phyloP scores from a whole-genome alignment of 2,329 filamentous ascomycete species.

The Biscogniauxia sp. region DNA sequence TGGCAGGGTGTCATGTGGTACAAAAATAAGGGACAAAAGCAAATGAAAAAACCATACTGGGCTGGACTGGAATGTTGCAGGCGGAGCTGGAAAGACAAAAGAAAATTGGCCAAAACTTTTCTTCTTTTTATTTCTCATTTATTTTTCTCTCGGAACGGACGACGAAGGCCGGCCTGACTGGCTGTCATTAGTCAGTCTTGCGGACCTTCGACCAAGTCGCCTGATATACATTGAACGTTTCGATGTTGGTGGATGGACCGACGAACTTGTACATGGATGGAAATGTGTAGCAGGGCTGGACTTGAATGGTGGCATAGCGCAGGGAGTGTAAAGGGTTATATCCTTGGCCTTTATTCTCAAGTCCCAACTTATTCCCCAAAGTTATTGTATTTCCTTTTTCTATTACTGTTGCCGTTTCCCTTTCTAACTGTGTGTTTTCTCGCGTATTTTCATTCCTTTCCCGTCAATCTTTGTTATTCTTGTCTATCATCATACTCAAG shows the following conservation, averaged over 20 bases:
- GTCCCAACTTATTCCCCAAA: constrained; percentile 24
- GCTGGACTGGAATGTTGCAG: constrained; percentile 35
- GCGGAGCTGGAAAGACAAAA: constrained; percentile 43
- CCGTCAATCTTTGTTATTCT: constrained; percentile 12
- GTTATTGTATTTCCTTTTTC: constrained; percentile 27
- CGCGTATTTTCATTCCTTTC: constrained; percentile 16
- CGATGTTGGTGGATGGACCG: constrained; percentile 27
- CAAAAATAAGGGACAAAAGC: constrained; percentile 10
- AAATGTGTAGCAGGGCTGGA: constrained; percentile 30
- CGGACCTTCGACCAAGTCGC: constrained; percentile 27
- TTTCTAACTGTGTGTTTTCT: constrained; percentile 17
- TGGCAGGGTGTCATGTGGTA: constrained; percentile 29
- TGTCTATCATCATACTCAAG: constrained; percentile 17
- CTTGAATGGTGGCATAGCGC: constrained; percentile 35
- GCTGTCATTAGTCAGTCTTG: constrained; percentile 21
- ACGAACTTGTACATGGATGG: constrained; percentile 35
- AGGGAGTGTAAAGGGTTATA: constrained; percentile 37
- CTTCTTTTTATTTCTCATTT: background rate
- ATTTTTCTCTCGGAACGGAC: constrained; percentile 20
- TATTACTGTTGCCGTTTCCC: constrained; percentile 21
- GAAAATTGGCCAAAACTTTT: constrained; percentile 16
- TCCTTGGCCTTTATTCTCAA: constrained; percentile 32
- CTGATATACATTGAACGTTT: constrained; percentile 30
- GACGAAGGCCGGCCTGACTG: constrained; percentile 21
- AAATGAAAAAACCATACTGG: constrained; percentile 11